phyloP scores from a whole-genome alignment of 1,284 basidiomycete species.

The Puccinia sorghi region DNA sequence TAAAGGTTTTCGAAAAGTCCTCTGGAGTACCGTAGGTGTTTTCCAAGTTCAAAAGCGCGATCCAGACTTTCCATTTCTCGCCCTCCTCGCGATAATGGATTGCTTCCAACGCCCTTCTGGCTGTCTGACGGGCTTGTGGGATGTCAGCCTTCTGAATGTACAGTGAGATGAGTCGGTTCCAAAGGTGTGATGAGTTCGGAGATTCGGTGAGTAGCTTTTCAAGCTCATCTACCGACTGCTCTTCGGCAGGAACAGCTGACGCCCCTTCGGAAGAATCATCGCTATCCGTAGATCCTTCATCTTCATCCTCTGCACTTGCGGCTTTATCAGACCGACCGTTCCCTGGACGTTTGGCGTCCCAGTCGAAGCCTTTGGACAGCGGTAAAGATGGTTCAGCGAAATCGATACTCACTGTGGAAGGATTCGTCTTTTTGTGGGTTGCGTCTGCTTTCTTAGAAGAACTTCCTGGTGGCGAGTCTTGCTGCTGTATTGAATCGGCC shows the following conservation, averaged over 20 bases:
- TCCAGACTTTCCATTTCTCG: conserved; percentile 97
- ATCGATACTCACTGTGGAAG: conserved; percentile 25
- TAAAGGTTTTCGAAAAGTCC: conserved; percentile 75
- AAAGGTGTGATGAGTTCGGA: conserved; percentile 94
- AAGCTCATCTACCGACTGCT: conserved; percentile 89
- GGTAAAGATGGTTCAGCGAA: conserved; percentile 31
- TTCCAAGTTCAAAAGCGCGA: conserved; percentile 92
- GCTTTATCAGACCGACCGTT: neutral
- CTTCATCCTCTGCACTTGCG: neutral
- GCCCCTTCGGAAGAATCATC: neutral
- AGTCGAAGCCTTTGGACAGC: conserved; percentile 23
- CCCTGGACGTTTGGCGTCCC: conserved; percentile 17
- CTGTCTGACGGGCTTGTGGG: conserved; percentile 87
- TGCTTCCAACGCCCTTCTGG: conserved; percentile 75
- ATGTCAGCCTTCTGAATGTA: conserved; percentile 92
- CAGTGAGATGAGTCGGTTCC: conserved; percentile 99
- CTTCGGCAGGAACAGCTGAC: conserved; percentile 60
- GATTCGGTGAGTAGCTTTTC: conserved; percentile 92
- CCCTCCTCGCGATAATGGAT: conserved; percentile 96
- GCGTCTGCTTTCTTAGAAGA: neutral
- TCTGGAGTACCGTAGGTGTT: conserved; percentile 87
- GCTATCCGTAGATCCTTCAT: conserved; percentile 4
- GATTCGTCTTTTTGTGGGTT: neutral
- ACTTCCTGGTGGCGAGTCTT: neutral
- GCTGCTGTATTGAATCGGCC: neutral